Base-by-base conservation (phyloP, 176 grass and related monocot genomes). In the Raddia distichophylla region DNA sequence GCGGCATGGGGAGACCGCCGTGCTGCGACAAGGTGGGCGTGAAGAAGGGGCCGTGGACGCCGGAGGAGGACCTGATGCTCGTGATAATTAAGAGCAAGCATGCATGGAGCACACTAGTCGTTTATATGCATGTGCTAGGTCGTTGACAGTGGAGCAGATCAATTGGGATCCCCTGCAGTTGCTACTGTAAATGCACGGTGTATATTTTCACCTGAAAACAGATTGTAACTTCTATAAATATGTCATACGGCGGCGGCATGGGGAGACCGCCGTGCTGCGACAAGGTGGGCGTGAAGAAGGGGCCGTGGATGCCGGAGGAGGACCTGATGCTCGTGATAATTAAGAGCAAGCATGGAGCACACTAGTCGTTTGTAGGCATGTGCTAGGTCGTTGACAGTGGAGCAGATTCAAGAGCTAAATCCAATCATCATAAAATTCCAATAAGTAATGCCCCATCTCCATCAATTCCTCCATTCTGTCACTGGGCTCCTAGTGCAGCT, bases 41-140 rank as follows among this genome's bases (percentile, higher is more conserved):
- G 76, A 98, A 98, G 93, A 98, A 98, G 60, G 96, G 96, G 8
- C 96, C 96, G 1, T 98, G 96, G 96, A 98, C 96, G 51, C 93
- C 92, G 67, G 96, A 98, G 89, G 96, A 98, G 71, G 96, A 98
- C 83, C 88, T 95, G 71, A 84, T 93, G 72, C 86, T 98, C 13
- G 93, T 98, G 27, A 27, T 27, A 27, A 27, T 27, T 27, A 27
- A 27, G 27, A 27, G 27, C 27, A 27, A 27, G 27, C 27, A 27
- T 27, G 27, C 27, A 27, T 27, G 27, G 27, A 27, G 27, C 27
- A 27, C 27, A 0, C 27, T 27, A 27, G 27, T 27, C 27, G 27
- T 27, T 27, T 27, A 1, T 27, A 27, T 27, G 27, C 27, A 27
- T 27, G 27, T 27, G 27, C 27, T 27, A 27, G 27, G 27, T 27